Percentiles rank a stretch among this genome's conserved stretches.
These are phyloP conservation scores for Suillus hirtellus DNA, from an alignment of 768 basidiomycete species.

Conservation along the genomic window DNA sequence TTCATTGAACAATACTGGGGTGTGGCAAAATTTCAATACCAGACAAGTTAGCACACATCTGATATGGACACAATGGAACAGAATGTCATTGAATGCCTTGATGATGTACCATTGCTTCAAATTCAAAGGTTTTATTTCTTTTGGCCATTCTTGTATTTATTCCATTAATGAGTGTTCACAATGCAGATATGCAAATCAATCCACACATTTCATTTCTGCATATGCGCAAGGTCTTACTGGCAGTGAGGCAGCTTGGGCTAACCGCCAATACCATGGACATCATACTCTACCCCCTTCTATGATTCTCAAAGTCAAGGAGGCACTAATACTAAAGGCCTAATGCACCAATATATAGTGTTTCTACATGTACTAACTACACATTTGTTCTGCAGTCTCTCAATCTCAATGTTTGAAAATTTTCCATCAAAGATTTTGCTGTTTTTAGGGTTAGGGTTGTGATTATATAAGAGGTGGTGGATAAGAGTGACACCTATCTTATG, in stretches of 20 bases:
- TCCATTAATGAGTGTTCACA: not conserved
- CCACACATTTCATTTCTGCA: not conserved
- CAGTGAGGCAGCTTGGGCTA: not conserved
- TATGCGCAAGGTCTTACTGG: not conserved
- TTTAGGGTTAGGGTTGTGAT: too few relatives aligned
- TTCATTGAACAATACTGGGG: not conserved
- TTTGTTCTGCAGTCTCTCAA: not conserved
- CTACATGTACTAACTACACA: not conserved
- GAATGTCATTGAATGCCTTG: not conserved
- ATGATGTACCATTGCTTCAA: not conserved
- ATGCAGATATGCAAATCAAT: not conserved
- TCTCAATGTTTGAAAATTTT: not conserved
- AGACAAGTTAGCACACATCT: not conserved
- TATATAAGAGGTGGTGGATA: too few relatives aligned
- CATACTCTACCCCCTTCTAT: not conserved
- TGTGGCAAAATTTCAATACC: not conserved
- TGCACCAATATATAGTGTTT: not conserved
- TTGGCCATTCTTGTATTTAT: not conserved
- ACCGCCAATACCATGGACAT: not conserved
- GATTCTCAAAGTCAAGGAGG: not conserved
- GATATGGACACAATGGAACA: not conserved
- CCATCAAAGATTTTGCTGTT: too few relatives aligned
- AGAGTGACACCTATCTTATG: too few relatives aligned
- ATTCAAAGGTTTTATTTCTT: constrained; percentile 1
- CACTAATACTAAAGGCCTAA: not conserved